Evolutionary conservation across 441 rosid genomes (phyloP), one percentile per base, ranked within the genome.

Genomic region (Bruguiera hainesii): DNA sequence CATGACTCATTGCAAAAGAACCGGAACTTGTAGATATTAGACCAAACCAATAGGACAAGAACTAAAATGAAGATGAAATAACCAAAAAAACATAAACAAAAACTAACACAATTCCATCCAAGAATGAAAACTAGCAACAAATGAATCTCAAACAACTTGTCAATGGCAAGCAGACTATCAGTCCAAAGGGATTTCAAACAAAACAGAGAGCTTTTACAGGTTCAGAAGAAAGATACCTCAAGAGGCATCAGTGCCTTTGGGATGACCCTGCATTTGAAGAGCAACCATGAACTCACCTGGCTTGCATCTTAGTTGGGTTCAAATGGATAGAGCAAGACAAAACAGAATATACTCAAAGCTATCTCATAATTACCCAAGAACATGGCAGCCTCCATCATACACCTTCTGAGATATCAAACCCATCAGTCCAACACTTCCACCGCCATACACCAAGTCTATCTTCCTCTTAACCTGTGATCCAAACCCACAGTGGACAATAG

Each of bases 351-450:
- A 53, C 16, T 57, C 29, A 56, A 52, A 31, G 67, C 46, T 63
- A 64, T 55, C 48, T 59, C 46, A 28, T 49, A 82, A 69, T 86
- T 81, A 89, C 96, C 98, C 98, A 60, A 94, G 83, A 48, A 94
- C 98, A 80, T 83, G 89, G 73, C 93, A 85, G 67, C 98, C 97
- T 68, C 93, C 98, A 75, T 83, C 87, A 66, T 82, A 73, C 18
- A 88, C 98, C 63, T 89, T 87, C 82, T 78, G 82, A 67, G 98
- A 89, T 61, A 94, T 85, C 81, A 91, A 76, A 73, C 98, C 98
- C 98, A 91, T 94, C 71, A 94, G 74, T 29, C 98, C 98, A 80
- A 89, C 85, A 78, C 97, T 91, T 72, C 97, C 98, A 67, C 98
- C 98, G 62, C 97, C 97, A 65, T 94, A 94, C 64, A 93, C 98